Evolutionary conservation across 2,329 filamentous ascomycete species (phyloP).

Genomic region (Trichoderma sp.): DNA sequence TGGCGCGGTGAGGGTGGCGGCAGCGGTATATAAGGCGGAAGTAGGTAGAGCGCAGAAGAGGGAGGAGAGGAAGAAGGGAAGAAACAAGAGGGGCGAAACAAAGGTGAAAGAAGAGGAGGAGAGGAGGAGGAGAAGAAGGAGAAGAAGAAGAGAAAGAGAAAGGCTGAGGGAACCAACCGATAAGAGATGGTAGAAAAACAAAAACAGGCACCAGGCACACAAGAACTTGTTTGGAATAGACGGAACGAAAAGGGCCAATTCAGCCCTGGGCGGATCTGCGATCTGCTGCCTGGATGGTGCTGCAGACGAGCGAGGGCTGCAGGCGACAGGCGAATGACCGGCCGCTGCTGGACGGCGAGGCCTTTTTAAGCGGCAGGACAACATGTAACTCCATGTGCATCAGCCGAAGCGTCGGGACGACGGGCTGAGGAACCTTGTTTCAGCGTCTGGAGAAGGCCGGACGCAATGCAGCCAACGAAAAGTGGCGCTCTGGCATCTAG

Average conservation of each 20-base stretch:
- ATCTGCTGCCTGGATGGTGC: conserved; percentile 27
- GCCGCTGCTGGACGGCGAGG: conserved; percentile 4
- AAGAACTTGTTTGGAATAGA: background rate
- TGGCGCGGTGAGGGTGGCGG: background rate
- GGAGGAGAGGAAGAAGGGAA: background rate
- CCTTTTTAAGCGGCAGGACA: conserved; percentile 17
- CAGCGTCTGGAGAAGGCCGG: conserved; percentile 26
- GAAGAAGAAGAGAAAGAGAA: background rate
- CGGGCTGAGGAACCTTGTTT: conserved; percentile 28
- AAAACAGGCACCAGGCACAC: background rate
- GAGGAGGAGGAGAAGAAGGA: background rate
- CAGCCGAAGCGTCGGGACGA: conserved; percentile 26
- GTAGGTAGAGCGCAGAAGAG: background rate
- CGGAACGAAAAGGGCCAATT: conserved; percentile 6
- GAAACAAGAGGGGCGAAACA: background rate
- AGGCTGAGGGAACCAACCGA: background rate
- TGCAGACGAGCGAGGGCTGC: conserved; percentile 21
- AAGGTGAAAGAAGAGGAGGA: background rate
- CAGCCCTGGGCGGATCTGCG: conserved; percentile 28
- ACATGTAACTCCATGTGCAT: conserved; percentile 17
- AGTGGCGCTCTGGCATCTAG: background rate
- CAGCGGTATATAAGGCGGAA: background rate
- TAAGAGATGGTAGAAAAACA: background rate
- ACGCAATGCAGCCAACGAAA: background rate
- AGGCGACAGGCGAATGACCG: conserved; percentile 21